Percentiles rank a stretch among this genome's conserved stretches.
Evolutionary conservation across 2,329 filamentous ascomycete genomes (phyloP).

Genomic region (Albophoma yamanashiensis): DNA sequence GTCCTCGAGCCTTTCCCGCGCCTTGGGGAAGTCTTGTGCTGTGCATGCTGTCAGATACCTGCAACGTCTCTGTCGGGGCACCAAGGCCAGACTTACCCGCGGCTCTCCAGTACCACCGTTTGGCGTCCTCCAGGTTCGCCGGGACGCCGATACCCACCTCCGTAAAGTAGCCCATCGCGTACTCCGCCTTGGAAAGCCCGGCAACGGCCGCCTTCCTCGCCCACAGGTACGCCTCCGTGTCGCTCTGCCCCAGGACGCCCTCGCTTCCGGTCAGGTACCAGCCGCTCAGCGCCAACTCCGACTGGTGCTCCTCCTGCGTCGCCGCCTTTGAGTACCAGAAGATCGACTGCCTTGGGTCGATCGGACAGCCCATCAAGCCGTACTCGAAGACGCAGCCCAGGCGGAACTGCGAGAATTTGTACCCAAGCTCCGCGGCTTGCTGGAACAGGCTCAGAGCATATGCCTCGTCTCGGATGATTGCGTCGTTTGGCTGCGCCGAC

Average conservation of each 20-base stretch:
- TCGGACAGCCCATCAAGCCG: slow-evolving; percentile 67
- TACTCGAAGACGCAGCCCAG: slow-evolving; percentile 86
- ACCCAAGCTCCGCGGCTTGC: slow-evolving; percentile 78
- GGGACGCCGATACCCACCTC: slow-evolving; percentile 87
- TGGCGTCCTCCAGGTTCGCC: slow-evolving; percentile 85
- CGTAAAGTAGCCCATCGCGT: slow-evolving; percentile 94
- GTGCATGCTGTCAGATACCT: slow-evolving; percentile 1
- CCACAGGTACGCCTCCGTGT: slow-evolving; percentile 96
- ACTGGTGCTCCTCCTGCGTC: slow-evolving; percentile 87
- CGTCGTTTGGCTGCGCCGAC: slow-evolving; percentile 54
- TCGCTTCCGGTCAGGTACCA: slow-evolving; percentile 93
- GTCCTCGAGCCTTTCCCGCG: slow-evolving; percentile 84
- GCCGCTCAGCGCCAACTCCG: slow-evolving; percentile 73
- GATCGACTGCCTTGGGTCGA: slow-evolving; percentile 78
- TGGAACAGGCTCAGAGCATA: slow-evolving; percentile 77
- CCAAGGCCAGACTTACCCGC: slow-evolving; percentile 58
- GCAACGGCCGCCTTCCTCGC: slow-evolving; percentile 84
- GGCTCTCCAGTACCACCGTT: slow-evolving; percentile 95
- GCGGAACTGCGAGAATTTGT: slow-evolving; percentile 90
- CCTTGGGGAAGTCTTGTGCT: slow-evolving; percentile 94
- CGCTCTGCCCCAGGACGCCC: slow-evolving; percentile 79
- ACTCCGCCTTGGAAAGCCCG: slow-evolving; percentile 86
- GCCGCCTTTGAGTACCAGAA: slow-evolving; percentile 91
- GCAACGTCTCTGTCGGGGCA: neutral
- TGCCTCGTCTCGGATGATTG: slow-evolving; percentile 67